Base-by-base conservation (phyloP, 352 stramenopile genomes). In the Globisporangium viniferum region DNA sequence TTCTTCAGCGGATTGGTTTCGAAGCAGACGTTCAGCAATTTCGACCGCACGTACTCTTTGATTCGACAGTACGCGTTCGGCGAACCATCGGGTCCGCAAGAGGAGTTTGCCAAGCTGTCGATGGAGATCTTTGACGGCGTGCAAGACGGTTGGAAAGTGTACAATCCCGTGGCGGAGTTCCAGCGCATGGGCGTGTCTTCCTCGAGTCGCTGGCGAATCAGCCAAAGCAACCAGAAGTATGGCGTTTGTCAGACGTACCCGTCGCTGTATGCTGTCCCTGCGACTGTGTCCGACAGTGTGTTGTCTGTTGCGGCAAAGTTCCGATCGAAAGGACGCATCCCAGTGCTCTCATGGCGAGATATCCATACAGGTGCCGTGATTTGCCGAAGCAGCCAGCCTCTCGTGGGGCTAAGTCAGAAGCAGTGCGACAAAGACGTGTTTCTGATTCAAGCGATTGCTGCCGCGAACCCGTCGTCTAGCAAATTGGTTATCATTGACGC, bases 401-500 rank as follows among this genome's bases (percentile, higher is more conserved):
- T 96, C 9, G 84, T 93, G 14, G 90, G 90, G 14, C 69, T 97
- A 0, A 81, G 86, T 0, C 86, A 93, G 55, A 90, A 89, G 41
- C 86, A 93, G 64, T 95, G 86, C 29, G 84, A 92, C 57, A 91
- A 91, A 62, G 90, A 97, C 53, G 86, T 96, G 46, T 84, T 88
- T 53, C 71, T 95, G 35, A 92, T 95, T 58, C 85, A 94, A 56
- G 84, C 84, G 2, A 93, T 95, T 59, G 77, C 86, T 20, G 86
- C 86, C 0, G 71, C 85, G 10, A 94, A 95, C 31, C 84, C 85
- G 24, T 93, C 83, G 27, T 93, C 86, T 18, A 90, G 68, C 15
- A 91, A 88, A 51, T 75, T 97, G 31, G 85, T 95, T 36, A 98
- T 98, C 62, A 91, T 97, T 24, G 93, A 98, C 66, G 89, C 90